phyloP scores from a whole-genome alignment of 805 yeast species.

The Pichia kluyveri region DNA sequence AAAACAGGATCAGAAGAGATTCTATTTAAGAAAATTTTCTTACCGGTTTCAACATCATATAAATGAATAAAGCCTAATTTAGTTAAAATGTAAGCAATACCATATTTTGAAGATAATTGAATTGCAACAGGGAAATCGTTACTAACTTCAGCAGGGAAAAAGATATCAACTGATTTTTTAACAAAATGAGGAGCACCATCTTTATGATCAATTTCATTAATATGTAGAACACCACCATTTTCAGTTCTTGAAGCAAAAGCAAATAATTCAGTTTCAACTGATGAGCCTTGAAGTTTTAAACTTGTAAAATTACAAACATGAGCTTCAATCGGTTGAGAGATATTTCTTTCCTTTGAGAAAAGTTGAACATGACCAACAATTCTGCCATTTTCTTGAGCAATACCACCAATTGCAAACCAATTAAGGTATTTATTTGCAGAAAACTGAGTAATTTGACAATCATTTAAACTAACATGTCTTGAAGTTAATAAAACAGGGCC shows the following conservation, averaged over 20 bases:
- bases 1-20: slow-evolving; percentile 94
- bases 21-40: slow-evolving; percentile 89
- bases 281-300: slow-evolving; percentile 63
- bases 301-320: slow-evolving; percentile 89
- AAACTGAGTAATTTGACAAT: slow-evolving; percentile 85
- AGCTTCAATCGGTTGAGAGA: slow-evolving; percentile 96
- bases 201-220: slow-evolving; percentile 93
- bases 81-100: slow-evolving; percentile 81
- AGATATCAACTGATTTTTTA: slow-evolving; percentile 86
- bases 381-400: slow-evolving; percentile 86
- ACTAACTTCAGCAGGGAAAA: slow-evolving; percentile 93
- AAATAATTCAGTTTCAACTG: slow-evolving; percentile 75
- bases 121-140: slow-evolving; percentile 95
- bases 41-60: slow-evolving; percentile 88
- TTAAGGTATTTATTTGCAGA: slow-evolving; percentile 69
- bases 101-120: slow-evolving; percentile 77
- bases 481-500: slow-evolving; percentile 79
- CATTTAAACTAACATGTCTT: slow-evolving; percentile 70
- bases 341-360: slow-evolving; percentile 77
- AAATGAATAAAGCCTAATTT: slow-evolving; percentile 95
- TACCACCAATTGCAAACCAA: slow-evolving; percentile 95
- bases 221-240: slow-evolving; percentile 78
- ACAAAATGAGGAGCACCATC: slow-evolving; percentile 73
- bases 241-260: slow-evolving; percentile 87
- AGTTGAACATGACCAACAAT: slow-evolving; percentile 96